These are phyloP conservation scores for Trichoderma sp. DNA, from an alignment of 2,329 filamentous ascomycete species.

Conservation along the genomic window DNA sequence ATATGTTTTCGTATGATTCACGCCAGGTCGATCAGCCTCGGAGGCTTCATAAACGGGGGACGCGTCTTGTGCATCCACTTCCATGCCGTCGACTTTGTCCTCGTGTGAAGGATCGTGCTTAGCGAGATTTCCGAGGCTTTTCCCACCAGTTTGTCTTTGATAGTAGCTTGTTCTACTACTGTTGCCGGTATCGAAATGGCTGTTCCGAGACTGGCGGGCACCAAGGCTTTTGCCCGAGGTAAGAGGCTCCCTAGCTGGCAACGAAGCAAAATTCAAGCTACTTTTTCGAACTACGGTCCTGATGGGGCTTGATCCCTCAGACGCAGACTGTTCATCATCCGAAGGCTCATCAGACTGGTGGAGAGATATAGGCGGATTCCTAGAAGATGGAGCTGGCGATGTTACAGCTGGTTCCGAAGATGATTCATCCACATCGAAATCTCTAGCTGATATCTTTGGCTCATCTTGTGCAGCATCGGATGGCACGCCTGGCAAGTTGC, in stretches of 20 bases:
- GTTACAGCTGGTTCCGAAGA: slow-evolving; percentile 2
- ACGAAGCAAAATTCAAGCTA: slow-evolving; percentile 89
- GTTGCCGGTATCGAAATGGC: slow-evolving; percentile 72
- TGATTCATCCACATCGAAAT: slow-evolving; percentile 22
- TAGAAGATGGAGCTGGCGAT: neutral
- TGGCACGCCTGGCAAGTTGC: slow-evolving; percentile 23
- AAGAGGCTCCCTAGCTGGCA: slow-evolving; percentile 88
- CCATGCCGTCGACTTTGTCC: slow-evolving; percentile 54
- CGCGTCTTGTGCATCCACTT: slow-evolving; percentile 49
- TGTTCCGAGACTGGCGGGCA: slow-evolving; percentile 70
- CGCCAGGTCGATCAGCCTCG: slow-evolving; percentile 47
- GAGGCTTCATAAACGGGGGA: slow-evolving; percentile 33
- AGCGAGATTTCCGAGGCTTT: slow-evolving; percentile 61
- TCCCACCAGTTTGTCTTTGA: slow-evolving; percentile 70
- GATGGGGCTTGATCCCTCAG: slow-evolving; percentile 72
- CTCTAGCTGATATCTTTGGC: neutral
- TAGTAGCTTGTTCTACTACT: slow-evolving; percentile 71
- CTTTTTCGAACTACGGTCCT: slow-evolving; percentile 84
- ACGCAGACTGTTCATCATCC: slow-evolving; percentile 56
- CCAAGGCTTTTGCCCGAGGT: slow-evolving; percentile 82
- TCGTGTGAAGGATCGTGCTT: slow-evolving; percentile 48
- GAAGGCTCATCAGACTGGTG: neutral
- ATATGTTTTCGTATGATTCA: slow-evolving; percentile 78
- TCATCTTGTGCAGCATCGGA: neutral
- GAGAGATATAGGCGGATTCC: neutral